Evolutionary conservation across 2,329 filamentous ascomycete species (phyloP), one percentile per base, ranked within the genome.

Genomic region (Aplosporella prunicola): DNA sequence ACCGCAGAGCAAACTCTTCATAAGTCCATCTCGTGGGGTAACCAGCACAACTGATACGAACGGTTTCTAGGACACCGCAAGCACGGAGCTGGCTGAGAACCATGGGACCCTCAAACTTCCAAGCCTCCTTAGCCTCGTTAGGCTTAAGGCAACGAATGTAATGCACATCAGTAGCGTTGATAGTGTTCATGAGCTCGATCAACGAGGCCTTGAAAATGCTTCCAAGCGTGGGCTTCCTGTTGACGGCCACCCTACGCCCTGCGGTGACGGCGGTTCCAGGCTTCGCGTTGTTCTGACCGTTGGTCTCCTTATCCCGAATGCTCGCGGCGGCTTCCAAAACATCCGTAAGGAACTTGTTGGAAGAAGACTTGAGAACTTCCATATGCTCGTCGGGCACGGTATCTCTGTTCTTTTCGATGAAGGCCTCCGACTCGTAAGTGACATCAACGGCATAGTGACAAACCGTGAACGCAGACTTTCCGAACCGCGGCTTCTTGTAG

Each of bases 71-170:
- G 24, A 98, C 93, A 88, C 91, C 91, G 66, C 91, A 98, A 64
- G 91, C 91, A 62, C 93, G 80, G 52, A 98, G 71, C 63, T 98
- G 91, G 62, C 86, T 94, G 43, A 98, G 74, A 49, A 98, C 91
- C 91, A 98, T 98, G 3, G 93, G 91, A 0, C 91, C 91, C 57
- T 98, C 91, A 45, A 96, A 98, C 52, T 93, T 89, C 91, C 91
- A 98, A 0, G 91, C 78, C 53, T 84, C 84, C 63, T 98, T 98
- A 34, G 78, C 85, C 64, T 98, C 91, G 58, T 98, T 98, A 20
- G 91, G 91, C 66, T 98, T 98, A 65, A 98, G 96, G 61, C 91
- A 98, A 50, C 91, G 80, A 56, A 98, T 98, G 63, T 98, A 98
- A 63, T 98, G 91, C 14, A 96, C 91, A 58, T 98, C 91, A 3